These are phyloP conservation scores for Pulveroboletus ravenelii DNA, from an alignment of 768 basidiomycete species.

Conservation along the genomic window DNA sequence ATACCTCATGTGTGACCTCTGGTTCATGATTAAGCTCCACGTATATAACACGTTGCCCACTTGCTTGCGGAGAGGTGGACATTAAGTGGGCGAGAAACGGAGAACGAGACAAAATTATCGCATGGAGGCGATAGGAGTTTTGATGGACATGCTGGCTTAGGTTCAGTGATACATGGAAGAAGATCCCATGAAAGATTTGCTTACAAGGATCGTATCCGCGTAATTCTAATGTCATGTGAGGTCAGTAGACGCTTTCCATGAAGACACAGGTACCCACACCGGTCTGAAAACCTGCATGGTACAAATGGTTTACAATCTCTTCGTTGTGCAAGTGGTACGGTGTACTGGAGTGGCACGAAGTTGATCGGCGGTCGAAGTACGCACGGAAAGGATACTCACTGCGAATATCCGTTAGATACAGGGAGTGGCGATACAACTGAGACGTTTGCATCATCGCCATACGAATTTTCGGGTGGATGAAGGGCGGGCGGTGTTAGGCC, in stretches of 20 bases:
- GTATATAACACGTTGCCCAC: constrained; percentile 64
- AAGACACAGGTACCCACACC: constrained; percentile 52
- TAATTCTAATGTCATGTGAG: constrained; percentile 55
- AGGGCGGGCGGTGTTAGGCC: constrained; percentile 38
- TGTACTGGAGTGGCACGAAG: constrained; percentile 25
- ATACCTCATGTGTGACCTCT: constrained; percentile 79
- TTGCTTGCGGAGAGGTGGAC: constrained; percentile 69
- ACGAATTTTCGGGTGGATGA: constrained; percentile 36
- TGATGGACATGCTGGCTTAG: constrained; percentile 62
- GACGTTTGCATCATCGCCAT: constrained; percentile 28
- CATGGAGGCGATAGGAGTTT: constrained; percentile 72
- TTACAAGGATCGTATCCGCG: constrained; percentile 73
- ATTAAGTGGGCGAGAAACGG: constrained; percentile 86
- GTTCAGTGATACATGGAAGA: constrained; percentile 11
- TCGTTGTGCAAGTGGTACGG: constrained; percentile 67
- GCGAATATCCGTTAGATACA: constrained; percentile 53
- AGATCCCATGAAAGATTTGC: constrained; percentile 23
- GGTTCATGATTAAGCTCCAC: constrained; percentile 75
- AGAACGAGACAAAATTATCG: constrained; percentile 82
- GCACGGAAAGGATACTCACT: constrained; percentile 42
- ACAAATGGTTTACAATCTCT: constrained; percentile 73
- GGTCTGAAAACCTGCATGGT: constrained; percentile 75
- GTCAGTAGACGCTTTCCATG: constrained; percentile 4
- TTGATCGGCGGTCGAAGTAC: constrained; percentile 1
- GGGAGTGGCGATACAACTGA: constrained; percentile 32